phyloP scores from a whole-genome alignment of 148 eudicot species.

The Rhododendron ferrugineum region DNA sequence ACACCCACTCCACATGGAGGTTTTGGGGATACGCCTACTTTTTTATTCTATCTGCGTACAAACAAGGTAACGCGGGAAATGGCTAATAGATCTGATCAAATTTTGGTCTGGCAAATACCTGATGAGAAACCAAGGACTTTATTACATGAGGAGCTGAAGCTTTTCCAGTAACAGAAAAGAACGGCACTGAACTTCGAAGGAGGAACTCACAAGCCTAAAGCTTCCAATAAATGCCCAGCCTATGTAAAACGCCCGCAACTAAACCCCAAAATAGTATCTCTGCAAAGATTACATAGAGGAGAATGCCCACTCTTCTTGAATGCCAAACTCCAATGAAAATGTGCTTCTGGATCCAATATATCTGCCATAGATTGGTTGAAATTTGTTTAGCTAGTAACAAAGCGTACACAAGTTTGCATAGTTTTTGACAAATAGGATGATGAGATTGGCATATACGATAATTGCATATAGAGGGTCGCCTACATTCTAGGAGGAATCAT shows the following conservation, averaged over 20 bases:
- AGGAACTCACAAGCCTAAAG: conserved; percentile 33
- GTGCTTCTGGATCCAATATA: conserved; percentile 79
- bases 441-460: background rate
- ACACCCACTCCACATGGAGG: background rate
- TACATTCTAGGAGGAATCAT: background rate
- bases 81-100: background rate
- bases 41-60: background rate
- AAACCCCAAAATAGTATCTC: conserved; percentile 79
- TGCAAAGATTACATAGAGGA: conserved; percentile 78
- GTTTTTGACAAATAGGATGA: background rate
- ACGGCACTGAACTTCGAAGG: background rate
- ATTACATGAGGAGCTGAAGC: background rate
- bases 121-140: background rate
- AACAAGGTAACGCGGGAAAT: background rate
- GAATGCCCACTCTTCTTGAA: conserved; percentile 72
- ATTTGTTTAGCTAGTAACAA: background rate
- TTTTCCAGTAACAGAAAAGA: background rate
- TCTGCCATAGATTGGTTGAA: conserved; percentile 30
- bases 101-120: background rate
- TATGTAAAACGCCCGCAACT: conserved; percentile 65
- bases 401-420: background rate
- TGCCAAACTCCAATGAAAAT: conserved; percentile 81
- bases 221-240: conserved; percentile 68
- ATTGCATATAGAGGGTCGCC: background rate
- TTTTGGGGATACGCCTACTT: background rate